Evolutionary conservation across 495 filamentous ascomycete species (phyloP).

Genomic region (Parmelia sp.): DNA sequence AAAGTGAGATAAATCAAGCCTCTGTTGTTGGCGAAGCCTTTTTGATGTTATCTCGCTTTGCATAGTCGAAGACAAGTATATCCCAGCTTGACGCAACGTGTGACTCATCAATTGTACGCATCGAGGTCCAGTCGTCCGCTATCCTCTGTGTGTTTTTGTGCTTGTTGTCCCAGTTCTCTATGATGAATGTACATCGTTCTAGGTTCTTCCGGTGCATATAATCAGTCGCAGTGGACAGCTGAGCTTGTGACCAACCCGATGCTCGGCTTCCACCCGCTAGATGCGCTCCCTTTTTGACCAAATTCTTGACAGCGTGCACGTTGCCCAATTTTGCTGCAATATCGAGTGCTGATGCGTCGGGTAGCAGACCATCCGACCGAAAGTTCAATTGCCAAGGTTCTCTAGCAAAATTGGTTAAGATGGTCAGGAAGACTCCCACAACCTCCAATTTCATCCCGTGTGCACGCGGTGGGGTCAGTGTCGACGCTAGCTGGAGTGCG

Average conservation of each 20-base stretch:
- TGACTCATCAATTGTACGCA: constrained; percentile 27
- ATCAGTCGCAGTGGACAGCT: constrained; percentile 14
- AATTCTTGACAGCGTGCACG: constrained; percentile 27
- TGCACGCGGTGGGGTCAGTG: constrained; percentile 15
- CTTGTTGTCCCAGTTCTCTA: constrained; percentile 28
- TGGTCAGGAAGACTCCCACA: constrained; percentile 24
- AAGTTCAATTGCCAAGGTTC: constrained; percentile 23
- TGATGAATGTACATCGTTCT: constrained; percentile 27
- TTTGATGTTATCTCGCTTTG: background rate
- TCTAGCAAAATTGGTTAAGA: constrained; percentile 17
- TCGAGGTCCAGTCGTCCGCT: constrained; percentile 29
- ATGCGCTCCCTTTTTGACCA: constrained; percentile 26
- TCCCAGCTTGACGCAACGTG: constrained; percentile 26
- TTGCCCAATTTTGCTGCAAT: constrained; percentile 26
- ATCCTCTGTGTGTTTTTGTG: constrained; percentile 16
- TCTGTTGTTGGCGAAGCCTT: background rate
- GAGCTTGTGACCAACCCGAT: constrained; percentile 7
- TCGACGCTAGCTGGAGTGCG: constrained; percentile 25
- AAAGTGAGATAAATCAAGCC: background rate
- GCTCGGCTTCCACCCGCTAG: constrained; percentile 14
- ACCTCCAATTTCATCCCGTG: constrained; percentile 30
- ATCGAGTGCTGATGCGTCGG: constrained; percentile 25
- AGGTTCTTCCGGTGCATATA: constrained; percentile 24
- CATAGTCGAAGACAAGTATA: constrained; percentile 15
- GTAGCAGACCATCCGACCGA: constrained; percentile 24